Evolutionary conservation across 106 monocot species (phyloP).

Genomic region (Allium fistulosum): DNA sequence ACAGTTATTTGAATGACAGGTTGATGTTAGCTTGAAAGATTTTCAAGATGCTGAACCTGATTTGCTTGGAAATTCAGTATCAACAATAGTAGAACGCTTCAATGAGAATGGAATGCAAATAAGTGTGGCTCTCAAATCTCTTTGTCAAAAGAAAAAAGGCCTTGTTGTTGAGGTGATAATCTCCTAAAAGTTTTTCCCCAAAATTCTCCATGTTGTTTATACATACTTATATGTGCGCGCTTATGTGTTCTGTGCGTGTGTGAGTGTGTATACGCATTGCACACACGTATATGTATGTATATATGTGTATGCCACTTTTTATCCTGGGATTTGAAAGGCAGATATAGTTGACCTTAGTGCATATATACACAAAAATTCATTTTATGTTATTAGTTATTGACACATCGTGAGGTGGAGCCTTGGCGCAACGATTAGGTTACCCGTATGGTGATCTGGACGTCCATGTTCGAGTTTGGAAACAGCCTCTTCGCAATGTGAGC

Average conservation of each 20-base stretch:
- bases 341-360: too few relatives aligned
- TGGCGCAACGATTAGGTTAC: too few relatives aligned
- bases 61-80: constrained; percentile 56
- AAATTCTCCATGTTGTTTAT: not conserved
- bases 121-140: constrained; percentile 48
- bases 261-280: too few relatives aligned
- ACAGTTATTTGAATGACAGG: constrained; percentile 13
- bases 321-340: too few relatives aligned
- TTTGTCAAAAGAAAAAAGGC: constrained; percentile 72
- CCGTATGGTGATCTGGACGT: too few relatives aligned
- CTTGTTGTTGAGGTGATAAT: constrained; percentile 47
- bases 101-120: constrained; percentile 29
- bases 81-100: constrained; percentile 54
- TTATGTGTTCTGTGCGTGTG: not conserved
- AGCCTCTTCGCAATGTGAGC: too few relatives aligned
- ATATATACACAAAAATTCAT: too few relatives aligned
- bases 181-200: not conserved
- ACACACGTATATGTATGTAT: too few relatives aligned
- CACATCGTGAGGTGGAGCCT: too few relatives aligned
- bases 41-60: constrained; percentile 86
- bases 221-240: not conserved
- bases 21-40: constrained; percentile 42
- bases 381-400: too few relatives aligned
- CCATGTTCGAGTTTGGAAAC: too few relatives aligned
- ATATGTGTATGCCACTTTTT: too few relatives aligned